Base-by-base conservation (phyloP, 2,329 filamentous ascomycete species). In the Ustilaginoidea virens region DNA sequence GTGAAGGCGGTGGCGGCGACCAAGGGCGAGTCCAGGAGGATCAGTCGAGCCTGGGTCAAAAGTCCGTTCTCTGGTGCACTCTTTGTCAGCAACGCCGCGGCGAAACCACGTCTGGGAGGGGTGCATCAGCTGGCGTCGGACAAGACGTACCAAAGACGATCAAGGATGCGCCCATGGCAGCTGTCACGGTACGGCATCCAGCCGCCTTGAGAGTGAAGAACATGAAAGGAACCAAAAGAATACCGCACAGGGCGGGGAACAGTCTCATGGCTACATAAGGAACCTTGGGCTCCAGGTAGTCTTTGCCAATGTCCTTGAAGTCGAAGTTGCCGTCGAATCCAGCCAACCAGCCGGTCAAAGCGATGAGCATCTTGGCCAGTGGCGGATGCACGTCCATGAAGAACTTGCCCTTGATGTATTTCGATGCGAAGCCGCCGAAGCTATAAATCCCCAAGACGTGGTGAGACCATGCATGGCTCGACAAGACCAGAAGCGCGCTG, bases 361-460 rank as follows among this genome's bases (percentile, higher is more conserved):
- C 92, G 46, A 98, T 87, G 42, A 98, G 74, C 51, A 98, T 73
- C 64, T 98, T 98, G 40, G 90, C 90, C 35, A 98, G 68, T 25
- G 90, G 90, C 18, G 90, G 90, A 52, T 98, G 90, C n/a, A 98
- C 90, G 52, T 98, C 90, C 90, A 98, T 98, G 57, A 98, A 98
- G 69, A 98, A 98, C 52, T 69, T 79, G 48, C 90, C 90, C 66
- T 98, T 96, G 68, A 98, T 96, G 56, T 98, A 98, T 58, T 98
- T 98, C 44, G 80, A 83, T 39, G 90, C 90, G 52, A 98, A 98
- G 27, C 90, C 90, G 53, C 90, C 90, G 54, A 98, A 98, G 59
- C 85, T 93, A 47, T 20, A 16, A n/a, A 27, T 4, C 11, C 11
- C 19, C 19, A 20, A 11, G 11, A 20, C 19, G n/a, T n/a, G n/a